phyloP scores from a whole-genome alignment of 2,329 filamentous ascomycete genomes.

The Aspergillus fructus region DNA sequence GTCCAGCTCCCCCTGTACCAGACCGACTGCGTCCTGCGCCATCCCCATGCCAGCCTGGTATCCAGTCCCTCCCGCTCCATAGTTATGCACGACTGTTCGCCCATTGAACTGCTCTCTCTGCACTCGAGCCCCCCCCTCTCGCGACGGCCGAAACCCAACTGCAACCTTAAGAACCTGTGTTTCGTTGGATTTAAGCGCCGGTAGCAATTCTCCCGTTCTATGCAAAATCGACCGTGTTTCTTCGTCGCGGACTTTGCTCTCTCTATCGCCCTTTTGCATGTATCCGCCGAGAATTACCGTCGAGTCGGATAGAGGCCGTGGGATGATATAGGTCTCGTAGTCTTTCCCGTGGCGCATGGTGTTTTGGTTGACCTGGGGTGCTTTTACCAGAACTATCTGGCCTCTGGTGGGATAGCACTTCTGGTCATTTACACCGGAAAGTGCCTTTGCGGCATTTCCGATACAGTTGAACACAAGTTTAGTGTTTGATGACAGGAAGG shows the following conservation, averaged over 20 bases:
- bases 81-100: slow-evolving; percentile 20
- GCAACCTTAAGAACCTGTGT: slow-evolving; percentile 37
- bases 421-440: slow-evolving; percentile 38
- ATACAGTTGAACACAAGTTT: slow-evolving; percentile 15
- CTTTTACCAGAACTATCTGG: slow-evolving; percentile 39
- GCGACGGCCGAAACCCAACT: slow-evolving; percentile 20
- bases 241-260: slow-evolving; percentile 18
- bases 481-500: neutral
- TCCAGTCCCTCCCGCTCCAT: slow-evolving; percentile 48
- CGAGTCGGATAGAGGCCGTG: slow-evolving; percentile 36
- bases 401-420: slow-evolving; percentile 45
- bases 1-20: neutral
- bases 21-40: slow-evolving; percentile 16
- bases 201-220: slow-evolving; percentile 34
- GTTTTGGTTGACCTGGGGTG: slow-evolving; percentile 35
- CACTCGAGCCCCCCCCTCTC: slow-evolving; percentile 20
- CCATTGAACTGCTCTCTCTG: slow-evolving; percentile 9
- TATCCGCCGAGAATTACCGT: slow-evolving; percentile 43
- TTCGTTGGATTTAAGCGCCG: slow-evolving; percentile 25
- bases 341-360: slow-evolving; percentile 42
- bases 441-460: slow-evolving; percentile 34
- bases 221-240: slow-evolving; percentile 42
- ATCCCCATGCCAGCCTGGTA: slow-evolving; percentile 40
- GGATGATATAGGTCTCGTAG: slow-evolving; percentile 46
- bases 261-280: slow-evolving; percentile 18